phyloP scores from a whole-genome alignment of 345 rosid species.

The Corchorus olitorius region DNA sequence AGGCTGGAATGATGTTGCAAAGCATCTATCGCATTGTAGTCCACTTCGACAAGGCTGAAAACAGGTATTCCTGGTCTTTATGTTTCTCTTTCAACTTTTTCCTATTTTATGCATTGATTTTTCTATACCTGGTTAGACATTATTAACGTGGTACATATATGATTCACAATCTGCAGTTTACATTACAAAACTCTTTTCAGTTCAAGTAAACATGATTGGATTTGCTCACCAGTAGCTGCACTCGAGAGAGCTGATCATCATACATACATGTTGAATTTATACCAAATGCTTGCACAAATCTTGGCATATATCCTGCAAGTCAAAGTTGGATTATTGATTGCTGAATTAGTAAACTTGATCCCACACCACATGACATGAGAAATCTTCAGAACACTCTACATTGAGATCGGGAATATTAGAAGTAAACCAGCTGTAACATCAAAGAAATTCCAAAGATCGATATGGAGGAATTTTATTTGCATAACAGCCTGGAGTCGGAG shows the following conservation, averaged over 20 bases:
- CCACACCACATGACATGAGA: not conserved
- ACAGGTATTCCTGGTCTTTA: not conserved
- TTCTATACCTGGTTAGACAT: not conserved
- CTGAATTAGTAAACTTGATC: not conserved
- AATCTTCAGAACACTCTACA: not conserved
- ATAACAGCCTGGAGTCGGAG: no score
- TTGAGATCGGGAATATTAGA: no score
- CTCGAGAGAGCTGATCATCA: not conserved
- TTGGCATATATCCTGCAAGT: not conserved
- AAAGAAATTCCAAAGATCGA: no score
- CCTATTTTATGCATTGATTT: not conserved
- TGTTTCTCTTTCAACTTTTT: not conserved
- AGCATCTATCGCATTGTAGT: conserved; percentile 61
- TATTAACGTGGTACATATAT: not conserved
- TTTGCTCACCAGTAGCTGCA: not conserved
- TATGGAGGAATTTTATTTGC: no score
- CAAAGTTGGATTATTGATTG: conserved; percentile 2
- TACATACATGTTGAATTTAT: not conserved
- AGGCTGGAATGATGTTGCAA: conserved; percentile 77
- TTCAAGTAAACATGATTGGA: not conserved
- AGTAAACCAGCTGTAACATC: no score
- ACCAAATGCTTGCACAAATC: not conserved
- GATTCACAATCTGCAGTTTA: conserved; percentile 1
- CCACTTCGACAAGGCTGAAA: conserved; percentile 51
- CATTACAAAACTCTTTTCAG: not conserved